Conservation (phyloP, 305 asterid genomes). For the Galium porrigens region DNA sequence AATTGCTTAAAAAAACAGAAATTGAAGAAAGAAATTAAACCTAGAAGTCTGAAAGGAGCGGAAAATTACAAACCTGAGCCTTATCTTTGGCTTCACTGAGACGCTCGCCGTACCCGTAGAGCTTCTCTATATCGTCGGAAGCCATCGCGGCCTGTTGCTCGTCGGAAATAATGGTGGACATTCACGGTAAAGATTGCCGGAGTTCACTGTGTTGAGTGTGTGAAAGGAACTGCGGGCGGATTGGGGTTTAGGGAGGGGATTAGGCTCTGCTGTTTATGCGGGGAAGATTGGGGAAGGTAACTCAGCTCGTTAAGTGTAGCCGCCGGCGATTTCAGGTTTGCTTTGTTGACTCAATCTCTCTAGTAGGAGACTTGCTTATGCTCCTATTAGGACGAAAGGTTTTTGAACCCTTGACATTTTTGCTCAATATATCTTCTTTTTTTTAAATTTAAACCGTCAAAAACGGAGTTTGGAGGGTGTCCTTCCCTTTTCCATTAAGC, state of each 20-base stretch:
- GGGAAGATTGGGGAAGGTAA: not conserved
- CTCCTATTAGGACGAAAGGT: not conserved
- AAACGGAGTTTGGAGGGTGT: too few relatives aligned
- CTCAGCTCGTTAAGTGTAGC: not conserved
- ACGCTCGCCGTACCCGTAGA: slow-evolving; percentile 70
- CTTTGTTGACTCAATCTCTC: not conserved
- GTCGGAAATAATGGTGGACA: not conserved
- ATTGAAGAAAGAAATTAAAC: slow-evolving; percentile 13
- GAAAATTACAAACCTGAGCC: slow-evolving; percentile 41
- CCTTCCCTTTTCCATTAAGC: too few relatives aligned
- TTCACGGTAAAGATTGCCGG: not conserved
- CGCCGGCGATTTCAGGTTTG: not conserved
- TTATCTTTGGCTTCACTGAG: slow-evolving; percentile 77
- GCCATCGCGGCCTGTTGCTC: slow-evolving; percentile 24
- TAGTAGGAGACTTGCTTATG: not conserved
- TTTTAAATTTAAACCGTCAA: too few relatives aligned
- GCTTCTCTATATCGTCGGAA: slow-evolving; percentile 65
- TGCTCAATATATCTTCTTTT: too few relatives aligned
- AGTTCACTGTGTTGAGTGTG: not conserved
- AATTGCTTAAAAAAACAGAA: not conserved
- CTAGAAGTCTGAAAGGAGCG: slow-evolving; percentile 16
- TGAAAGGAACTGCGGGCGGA: not conserved
- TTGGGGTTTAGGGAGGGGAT: not conserved
- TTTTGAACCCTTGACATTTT: too few relatives aligned
- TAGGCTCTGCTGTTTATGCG: not conserved